Percentiles rank a stretch among this genome's conserved stretches.
Conservation (phyloP, 1,139 yeast genomes). For the Kazachstania sp. region DNA sequence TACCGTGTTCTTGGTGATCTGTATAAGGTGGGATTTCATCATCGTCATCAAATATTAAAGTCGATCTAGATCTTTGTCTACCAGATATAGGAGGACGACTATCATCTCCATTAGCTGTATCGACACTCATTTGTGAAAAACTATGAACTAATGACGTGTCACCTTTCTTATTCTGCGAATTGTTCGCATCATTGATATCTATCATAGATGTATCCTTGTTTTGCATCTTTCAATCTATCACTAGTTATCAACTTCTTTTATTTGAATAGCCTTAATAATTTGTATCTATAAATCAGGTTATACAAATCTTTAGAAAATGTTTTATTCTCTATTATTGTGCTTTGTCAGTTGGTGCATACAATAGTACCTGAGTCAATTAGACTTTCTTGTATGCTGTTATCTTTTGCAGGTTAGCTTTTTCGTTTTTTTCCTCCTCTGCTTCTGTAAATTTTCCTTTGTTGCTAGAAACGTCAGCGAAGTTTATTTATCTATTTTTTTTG, state of each 20-base stretch:
- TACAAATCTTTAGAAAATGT: no score
- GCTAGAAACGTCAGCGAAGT: not conserved
- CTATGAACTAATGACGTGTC: constrained; percentile 18
- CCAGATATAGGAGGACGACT: constrained; percentile 9
- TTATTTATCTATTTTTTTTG: not conserved
- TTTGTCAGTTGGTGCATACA: not conserved
- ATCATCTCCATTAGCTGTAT: constrained; percentile 18
- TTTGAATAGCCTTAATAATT: not conserved
- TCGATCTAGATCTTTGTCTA: constrained; percentile 15
- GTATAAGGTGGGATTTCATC: constrained; percentile 16
- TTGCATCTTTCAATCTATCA: not conserved
- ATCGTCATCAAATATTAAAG: constrained; percentile 18
- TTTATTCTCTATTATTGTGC: no score
- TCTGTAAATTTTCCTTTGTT: not conserved
- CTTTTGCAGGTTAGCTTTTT: no score
- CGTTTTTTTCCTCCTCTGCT: no score
- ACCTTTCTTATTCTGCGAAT: not conserved
- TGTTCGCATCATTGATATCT: constrained; percentile 6
- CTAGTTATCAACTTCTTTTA: not conserved
- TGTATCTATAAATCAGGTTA: no score
- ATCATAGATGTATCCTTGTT: constrained; percentile 8
- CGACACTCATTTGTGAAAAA: constrained; percentile 30
- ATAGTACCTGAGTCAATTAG: not conserved
- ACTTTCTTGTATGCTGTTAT: not conserved
- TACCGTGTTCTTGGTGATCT: constrained; percentile 10